Base-by-base conservation (phyloP, 768 basidiomycete genomes). In the Sarcomyxa edulis region DNA sequence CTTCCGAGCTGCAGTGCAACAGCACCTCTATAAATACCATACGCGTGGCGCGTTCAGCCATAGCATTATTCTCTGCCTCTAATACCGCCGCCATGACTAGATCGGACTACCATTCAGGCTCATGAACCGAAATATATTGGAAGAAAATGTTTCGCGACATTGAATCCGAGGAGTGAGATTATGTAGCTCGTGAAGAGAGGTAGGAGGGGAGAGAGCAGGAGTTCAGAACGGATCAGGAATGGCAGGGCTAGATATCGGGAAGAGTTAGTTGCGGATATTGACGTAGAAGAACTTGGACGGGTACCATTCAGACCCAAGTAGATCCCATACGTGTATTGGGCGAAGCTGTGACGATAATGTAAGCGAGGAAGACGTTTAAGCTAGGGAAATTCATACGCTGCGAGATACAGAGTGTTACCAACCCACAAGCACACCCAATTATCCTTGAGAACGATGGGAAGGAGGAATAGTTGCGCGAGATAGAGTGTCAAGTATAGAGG, bases 401-500 rank as follows among this genome's bases (percentile, higher is more conserved):
- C 81, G 19, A 97, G 76, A 58, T 92, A 94, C 7, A 94, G 64
- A 1, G 92, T 94, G 47, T 97, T 97, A 33, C 93, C 95, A 16
- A 93, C 71, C 68, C 86, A 84, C 26, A 97, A 71, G 55, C 91
- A 95, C n/a, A 94, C 76, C 94, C 94, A 97, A 49, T 86, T 89
- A 49, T 81, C 79, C 52, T 77, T 78, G 26, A 88, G 74, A 34
- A 97, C 69, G 32, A 97, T 72, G 2, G 90, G 85, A 2, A 89
- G 74, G 8, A 98, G 71, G 46, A 94, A 80, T 8, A 96, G 72
- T 54, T 97, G 90, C 0, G 85, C 86, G 42, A 92, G 67, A 57
- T 96, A 96, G 38, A 96, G 75, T 7, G 87, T 84, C 43, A 96
- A 75, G 62, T 88, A 95, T 43, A 93, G 68, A 14, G 93, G 93